Evolutionary conservation across 1,139 yeast genomes (phyloP), one percentile per base, ranked within the genome.

Genomic region (Zygoascus hellenicus): DNA sequence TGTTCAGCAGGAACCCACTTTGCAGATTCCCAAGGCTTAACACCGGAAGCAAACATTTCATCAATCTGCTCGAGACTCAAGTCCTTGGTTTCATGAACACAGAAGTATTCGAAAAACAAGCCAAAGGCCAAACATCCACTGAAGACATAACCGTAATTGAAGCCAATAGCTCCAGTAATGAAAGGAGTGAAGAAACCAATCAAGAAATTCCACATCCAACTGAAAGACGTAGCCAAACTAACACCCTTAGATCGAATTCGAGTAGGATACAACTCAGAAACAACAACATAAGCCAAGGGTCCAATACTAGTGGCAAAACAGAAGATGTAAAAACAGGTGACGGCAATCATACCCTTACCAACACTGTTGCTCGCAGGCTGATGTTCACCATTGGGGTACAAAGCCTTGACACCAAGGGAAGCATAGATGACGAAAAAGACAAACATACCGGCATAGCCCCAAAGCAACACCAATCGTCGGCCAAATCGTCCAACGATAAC

Each of bases 291-390:
- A 40, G 82, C 82, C 61, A 82, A 78, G 59, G 95, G 92, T 53
- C 90, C 95, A 95, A 95, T 86, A 6, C 95, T 81, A 35, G 84
- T 76, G 33, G 95, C 92, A 63, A 86, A 87, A 72, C 78, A 81
- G 76, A 83, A 83, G 54, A 88, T 84, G 70, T 80, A 88, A 52
- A 84, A 64, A 66, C 92, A 83, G 29, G 90, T 80, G 58, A 87
- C 77, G 59, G 84, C 81, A 64, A 87, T 83, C 87, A 80, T 76
- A 39, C 57, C 61, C 37, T 54, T 53, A 19, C 59, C 60, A 28
- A 56, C 75, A n/a, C 68, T 14, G 19, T 22, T 13, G 41, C 43
- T 42, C 11, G 49, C 38, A 7, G 43, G 37, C 7, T 38, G 13
- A 32, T 45, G 30, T 15, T 28, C 39, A 2, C 48, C 48, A 33